Evolutionary conservation across 2,329 filamentous ascomycete genomes (phyloP), one percentile per base, ranked within the genome.

Genomic region (Cytospora piceicola): DNA sequence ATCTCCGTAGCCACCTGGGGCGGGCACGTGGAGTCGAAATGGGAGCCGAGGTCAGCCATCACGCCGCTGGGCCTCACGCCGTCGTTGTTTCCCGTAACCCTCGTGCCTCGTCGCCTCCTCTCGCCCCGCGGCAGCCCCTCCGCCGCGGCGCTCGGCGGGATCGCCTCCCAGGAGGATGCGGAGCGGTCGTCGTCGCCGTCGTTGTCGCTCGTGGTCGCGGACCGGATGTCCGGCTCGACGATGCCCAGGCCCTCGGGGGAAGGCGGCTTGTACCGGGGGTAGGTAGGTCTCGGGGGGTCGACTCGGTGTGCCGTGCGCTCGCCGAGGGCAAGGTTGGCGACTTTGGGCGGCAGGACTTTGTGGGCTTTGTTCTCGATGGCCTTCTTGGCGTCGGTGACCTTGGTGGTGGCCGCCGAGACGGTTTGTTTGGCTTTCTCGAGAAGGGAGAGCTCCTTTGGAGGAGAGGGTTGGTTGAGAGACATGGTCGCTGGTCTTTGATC

Each of bases 241-340:
- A 24, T 49, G 1, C n/a, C 46, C 6, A 22, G 3, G 46, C n/a
- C n/a, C 11, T 22, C 46, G 46, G 46, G 46, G 3, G n/a, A 14
- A 9, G 46, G 46, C 6, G 22, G 46, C 9, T 49, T 49, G 46
- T 49, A 24, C 24, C 22, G 46, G n/a, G 46, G n/a, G 46, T 14
- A 49, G 4, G 46, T 49, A 12, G 46, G 46, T 8, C n/a, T 24
- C 15, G 46, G 22, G n/a, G 11, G 2, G 11, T 14, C n/a, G 46
- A 14, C n/a, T 22, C 24, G 46, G n/a, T 20, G 46, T n/a, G 12
- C n/a, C n/a, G 14, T 24, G 46, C 46, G 46, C 46, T 49, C 46
- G 46, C 46, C 46, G 22, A 49, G n/a, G 46, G 46, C n/a, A 4
- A 49, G 46, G 46, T 49, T 49, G 46, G 46, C 46, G n/a, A 49